phyloP scores from a whole-genome alignment of 495 filamentous ascomycete genomes.

The Tetracladium marchalianum region DNA sequence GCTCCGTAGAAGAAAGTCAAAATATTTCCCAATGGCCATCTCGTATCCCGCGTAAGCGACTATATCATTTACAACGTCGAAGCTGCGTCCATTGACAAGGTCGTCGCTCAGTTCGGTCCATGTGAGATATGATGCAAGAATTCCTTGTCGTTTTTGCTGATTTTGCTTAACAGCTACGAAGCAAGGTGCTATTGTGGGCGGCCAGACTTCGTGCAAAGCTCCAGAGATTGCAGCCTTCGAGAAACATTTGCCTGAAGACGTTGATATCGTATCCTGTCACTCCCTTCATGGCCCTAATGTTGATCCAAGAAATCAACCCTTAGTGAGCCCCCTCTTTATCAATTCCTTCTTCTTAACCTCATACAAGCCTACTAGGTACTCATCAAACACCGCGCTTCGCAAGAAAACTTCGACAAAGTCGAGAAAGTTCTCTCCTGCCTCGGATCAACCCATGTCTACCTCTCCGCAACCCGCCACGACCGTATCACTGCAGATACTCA shows the following conservation, averaged over 20 bases:
- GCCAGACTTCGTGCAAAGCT: conserved; percentile 96
- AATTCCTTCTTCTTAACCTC: background rate
- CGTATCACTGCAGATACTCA: conserved; percentile 97
- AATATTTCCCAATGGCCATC: conserved; percentile 84
- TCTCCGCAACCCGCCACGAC: conserved; percentile 81
- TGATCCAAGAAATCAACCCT: conserved; percentile 74
- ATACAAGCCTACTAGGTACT: conserved; percentile 44
- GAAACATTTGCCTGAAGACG: conserved; percentile 73
- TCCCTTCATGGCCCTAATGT: conserved; percentile 92
- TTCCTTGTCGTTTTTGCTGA: conserved; percentile 11
- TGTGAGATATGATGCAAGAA: conserved; percentile 51
- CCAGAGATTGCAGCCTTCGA: conserved; percentile 94
- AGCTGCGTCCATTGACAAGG: conserved; percentile 74
- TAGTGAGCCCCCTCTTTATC: conserved; percentile 39
- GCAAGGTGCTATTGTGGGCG: conserved; percentile 85
- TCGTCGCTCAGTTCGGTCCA: conserved; percentile 79
- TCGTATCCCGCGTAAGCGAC: conserved; percentile 89
- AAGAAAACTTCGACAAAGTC: conserved; percentile 66
- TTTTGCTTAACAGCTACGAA: conserved; percentile 61
- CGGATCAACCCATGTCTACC: conserved; percentile 69
- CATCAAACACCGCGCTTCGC: conserved; percentile 82
- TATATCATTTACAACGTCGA: conserved; percentile 98
- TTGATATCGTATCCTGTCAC: conserved; percentile 93
- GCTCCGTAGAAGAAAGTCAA: conserved; percentile 55
- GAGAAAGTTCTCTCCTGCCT: conserved; percentile 73